Conservation (phyloP, 768 basidiomycete genomes). For the Auricularia cornea region DNA sequence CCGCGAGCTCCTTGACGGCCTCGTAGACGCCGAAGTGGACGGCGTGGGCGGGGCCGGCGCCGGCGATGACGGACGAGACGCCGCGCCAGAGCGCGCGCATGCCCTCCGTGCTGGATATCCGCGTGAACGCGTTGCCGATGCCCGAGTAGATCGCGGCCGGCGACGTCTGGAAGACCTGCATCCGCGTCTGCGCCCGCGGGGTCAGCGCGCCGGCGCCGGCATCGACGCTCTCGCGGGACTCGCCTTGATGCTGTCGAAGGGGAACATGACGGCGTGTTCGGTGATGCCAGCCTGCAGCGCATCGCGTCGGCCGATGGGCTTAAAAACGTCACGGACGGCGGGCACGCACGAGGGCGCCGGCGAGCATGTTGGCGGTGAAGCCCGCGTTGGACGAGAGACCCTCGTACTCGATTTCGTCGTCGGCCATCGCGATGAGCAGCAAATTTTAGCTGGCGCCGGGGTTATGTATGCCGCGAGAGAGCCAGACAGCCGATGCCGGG, state of each 20-base stretch:
- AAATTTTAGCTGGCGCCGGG: background rate
- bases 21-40: conserved; percentile 97
- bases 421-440: conserved; percentile 20
- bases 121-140: conserved; percentile 81
- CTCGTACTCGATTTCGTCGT: conserved; percentile 58
- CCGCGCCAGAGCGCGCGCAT: conserved; percentile 89
- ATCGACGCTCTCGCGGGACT: conserved; percentile 18
- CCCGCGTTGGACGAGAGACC: conserved; percentile 67
- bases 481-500: background rate
- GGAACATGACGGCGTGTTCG: conserved; percentile 98
- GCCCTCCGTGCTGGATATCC: conserved; percentile 93
- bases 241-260: conserved; percentile 97
- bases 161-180: conserved; percentile 92
- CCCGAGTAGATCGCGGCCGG: conserved; percentile 82
- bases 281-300: conserved; percentile 84
- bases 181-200: conserved; percentile 65
- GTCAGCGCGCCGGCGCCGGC: background rate
- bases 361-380: conserved; percentile 94
- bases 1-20: conserved; percentile 85
- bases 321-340: background rate
- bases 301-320: background rate
- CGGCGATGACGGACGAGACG: conserved; percentile 89
- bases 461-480: background rate
- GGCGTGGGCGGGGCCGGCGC: conserved; percentile 96
- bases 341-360: conserved; percentile 80